phyloP scores from a whole-genome alignment of 1,139 yeast genomes.

The Neolecta irregularis region DNA sequence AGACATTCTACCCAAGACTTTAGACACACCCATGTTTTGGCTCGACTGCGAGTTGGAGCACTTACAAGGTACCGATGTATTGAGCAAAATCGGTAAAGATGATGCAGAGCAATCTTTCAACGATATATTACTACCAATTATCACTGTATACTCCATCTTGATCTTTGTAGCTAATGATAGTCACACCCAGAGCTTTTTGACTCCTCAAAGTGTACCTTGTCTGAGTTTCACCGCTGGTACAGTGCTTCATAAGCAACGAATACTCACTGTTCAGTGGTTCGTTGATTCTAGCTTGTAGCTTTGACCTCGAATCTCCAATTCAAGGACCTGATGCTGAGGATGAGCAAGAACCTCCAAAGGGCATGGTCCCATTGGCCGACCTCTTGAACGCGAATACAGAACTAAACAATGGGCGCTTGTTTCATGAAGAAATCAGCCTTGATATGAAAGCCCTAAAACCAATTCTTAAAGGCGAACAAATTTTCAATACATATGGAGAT shows the following conservation, averaged over 20 bases:
- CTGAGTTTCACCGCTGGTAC: conserved; percentile 48
- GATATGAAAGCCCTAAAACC: conserved; percentile 55
- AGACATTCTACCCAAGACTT: conserved; percentile 50
- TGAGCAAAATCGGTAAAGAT: conserved; percentile 54
- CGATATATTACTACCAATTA: conserved; percentile 25
- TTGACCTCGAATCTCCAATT: conserved; percentile 45
- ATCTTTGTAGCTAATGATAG: no score
- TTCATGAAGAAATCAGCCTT: conserved; percentile 28
- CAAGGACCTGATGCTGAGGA: conserved; percentile 17
- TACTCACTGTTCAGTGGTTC: no score
- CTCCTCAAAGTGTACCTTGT: conserved; percentile 30
- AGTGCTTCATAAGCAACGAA: no score
- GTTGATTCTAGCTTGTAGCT: conserved; percentile 50
- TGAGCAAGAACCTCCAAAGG: conserved; percentile 31
- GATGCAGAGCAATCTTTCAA: conserved; percentile 48
- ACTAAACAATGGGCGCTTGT: conserved; percentile 47
- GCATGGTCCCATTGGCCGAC: conserved; percentile 90
- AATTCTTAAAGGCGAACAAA: conserved; percentile 52
- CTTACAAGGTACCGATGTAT: conserved; percentile 55
- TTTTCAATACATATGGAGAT: conserved; percentile 80
- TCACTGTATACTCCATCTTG: no score
- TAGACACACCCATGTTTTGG: conserved; percentile 77
- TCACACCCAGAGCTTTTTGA: conserved; percentile 19
- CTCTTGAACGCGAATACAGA: conserved; percentile 73
- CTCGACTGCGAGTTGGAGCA: conserved; percentile 31